Conservation (phyloP, 202 grass and related monocot genomes). For the Bolboschoenoplectus hybrid region DNA sequence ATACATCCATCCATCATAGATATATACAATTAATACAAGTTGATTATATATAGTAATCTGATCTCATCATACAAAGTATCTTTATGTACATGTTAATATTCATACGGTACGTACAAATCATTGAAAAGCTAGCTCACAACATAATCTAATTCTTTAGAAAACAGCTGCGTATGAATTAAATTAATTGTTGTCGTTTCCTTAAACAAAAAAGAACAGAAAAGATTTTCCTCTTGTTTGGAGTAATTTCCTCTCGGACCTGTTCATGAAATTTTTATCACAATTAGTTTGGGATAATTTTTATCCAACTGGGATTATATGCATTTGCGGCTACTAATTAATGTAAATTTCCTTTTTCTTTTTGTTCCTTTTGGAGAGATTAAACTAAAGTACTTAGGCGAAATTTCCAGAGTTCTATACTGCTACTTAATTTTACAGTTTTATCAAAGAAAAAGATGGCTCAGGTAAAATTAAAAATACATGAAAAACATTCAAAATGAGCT, state of each 20-base stretch:
- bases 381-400: not conserved
- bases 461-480: no score
- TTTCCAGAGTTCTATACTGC: not conserved
- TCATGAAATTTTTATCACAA: not conserved
- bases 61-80: not conserved
- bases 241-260: no score
- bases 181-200: no score
- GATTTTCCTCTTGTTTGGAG: no score
- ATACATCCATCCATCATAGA: not conserved
- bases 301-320: not conserved
- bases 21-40: not conserved
- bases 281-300: not conserved
- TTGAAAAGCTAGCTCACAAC: not conserved
- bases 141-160: not conserved
- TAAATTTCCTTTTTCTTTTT: not conserved
- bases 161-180: no score
- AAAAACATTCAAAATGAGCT: no score
- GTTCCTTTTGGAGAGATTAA: not conserved
- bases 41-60: constrained; percentile 9
- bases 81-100: not conserved
- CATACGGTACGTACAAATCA: not conserved
- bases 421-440: no score
- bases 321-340: not conserved
- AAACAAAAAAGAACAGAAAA: no score
- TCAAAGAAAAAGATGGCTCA: no score